Conservation (phyloP, 345 rosid genomes). For the Garcia nutans region DNA sequence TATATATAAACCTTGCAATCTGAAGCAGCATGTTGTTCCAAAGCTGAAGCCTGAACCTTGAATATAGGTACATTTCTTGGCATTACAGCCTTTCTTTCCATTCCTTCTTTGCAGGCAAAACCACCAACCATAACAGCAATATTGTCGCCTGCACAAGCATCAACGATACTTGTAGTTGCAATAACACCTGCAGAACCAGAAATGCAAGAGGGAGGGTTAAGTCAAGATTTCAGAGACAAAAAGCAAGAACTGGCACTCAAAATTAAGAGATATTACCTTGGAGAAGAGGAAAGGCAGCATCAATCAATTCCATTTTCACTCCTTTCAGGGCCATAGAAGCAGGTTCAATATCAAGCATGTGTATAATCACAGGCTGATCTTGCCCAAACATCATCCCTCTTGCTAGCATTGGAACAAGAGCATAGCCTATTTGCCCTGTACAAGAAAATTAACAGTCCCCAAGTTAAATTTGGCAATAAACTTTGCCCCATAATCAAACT, state of each 20-base stretch:
- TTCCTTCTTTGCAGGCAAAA: constrained; percentile 91
- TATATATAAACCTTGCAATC: constrained; percentile 69
- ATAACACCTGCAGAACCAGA: constrained; percentile 57
- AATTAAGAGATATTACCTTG: constrained; percentile 45
- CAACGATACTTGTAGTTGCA: constrained; percentile 83
- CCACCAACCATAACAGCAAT: constrained; percentile 95
- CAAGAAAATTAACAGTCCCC: constrained; percentile 5
- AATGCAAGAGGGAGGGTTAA: not conserved
- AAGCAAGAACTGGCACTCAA: not conserved
- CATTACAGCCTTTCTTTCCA: constrained; percentile 97
- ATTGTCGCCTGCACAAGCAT: constrained; percentile 81
- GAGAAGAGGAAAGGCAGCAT: constrained; percentile 90
- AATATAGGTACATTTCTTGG: constrained; percentile 82
- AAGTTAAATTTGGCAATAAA: constrained; percentile 5
- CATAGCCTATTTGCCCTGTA: constrained; percentile 94
- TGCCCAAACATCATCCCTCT: constrained; percentile 84
- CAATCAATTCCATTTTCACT: constrained; percentile 86
- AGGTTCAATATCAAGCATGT: constrained; percentile 90
- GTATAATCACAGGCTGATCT: constrained; percentile 92
- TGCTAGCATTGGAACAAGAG: constrained; percentile 93
- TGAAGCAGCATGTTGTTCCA: constrained; percentile 77
- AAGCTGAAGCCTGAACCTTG: constrained; percentile 84
- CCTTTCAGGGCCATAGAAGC: constrained; percentile 89
- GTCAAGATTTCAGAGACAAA: not conserved
- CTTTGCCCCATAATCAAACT: not conserved